Evolutionary conservation across 257 asterid species (phyloP), one percentile per base, ranked within the genome.

Genomic region (Plantago major): DNA sequence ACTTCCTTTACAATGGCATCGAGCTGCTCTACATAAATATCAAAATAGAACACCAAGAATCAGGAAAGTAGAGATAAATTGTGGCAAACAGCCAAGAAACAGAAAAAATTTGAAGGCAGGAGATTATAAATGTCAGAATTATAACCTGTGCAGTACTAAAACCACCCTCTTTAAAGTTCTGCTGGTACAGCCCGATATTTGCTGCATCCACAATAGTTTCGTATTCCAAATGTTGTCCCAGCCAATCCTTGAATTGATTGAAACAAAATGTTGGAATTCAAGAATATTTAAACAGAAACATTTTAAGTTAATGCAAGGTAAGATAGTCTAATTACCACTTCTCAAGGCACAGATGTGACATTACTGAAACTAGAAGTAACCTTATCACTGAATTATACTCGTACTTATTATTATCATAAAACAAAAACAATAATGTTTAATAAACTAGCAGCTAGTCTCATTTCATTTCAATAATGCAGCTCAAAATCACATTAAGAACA

Each of bases 201-300:
- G 96, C 99, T 84, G 95, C 97, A 76, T 93, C 99, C n/a, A 87
- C 76, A 50, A 89, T 74, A 44, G 89, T 77, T 67, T 93, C 96
- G 66, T 82, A 84, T 46, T 74, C 88, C 62, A 83, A 79, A 72
- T 82, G 78, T 66, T 77, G 74, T 62, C 82, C 94, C 65, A 93
- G 71, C 99, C 99, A 93, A 42, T 80, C 97, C 99, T 92, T 63
- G 46, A 78, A 57, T 42, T 42, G 55, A 70, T 26, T 59, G 22
- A 3, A 16, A 19, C 9, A 49, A 63, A 11, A 42, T n/a, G 43
- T 65, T 46, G 60, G 47, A 55, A 63, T 42, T 18, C 46, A 47
- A 58, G 63, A 30, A 15, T 58, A 10, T 58, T 46, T 16, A 2
- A 52, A 55, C 6, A 0, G 43, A 13, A 67, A 15, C 40, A 42